These are phyloP conservation scores for Globisporangium solare DNA, from an alignment of 352 stramenopile genomes.

Conservation along the genomic window DNA sequence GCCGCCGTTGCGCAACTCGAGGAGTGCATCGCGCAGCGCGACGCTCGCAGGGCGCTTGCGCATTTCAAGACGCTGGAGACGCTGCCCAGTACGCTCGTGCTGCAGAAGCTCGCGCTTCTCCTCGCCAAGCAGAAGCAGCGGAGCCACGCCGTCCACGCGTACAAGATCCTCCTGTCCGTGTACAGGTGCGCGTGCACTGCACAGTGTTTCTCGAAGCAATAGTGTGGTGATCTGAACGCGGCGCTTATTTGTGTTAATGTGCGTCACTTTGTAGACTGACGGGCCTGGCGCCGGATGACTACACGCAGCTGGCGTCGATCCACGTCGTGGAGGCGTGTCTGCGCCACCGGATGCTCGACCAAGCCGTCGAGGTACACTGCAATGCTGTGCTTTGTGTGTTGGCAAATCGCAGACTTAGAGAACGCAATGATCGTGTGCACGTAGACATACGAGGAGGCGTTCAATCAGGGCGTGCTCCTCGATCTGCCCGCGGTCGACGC, in stretches of 20 bases:
- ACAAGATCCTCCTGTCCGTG: conserved; percentile 39
- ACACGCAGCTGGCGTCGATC: conserved; percentile 59
- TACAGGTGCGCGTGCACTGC: conserved; percentile 17
- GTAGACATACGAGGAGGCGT: conserved; percentile 56
- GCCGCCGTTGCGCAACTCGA: conserved; percentile 21
- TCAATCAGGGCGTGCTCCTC: conserved; percentile 45
- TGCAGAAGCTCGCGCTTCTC: conserved; percentile 50
- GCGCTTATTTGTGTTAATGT: not conserved
- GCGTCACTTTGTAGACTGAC: conserved; percentile 13
- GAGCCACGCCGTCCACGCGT: conserved; percentile 18
- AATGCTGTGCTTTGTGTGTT: not conserved
- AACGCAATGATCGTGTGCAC: not conserved
- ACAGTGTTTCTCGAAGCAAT: no score
- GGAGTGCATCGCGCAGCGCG: conserved; percentile 28
- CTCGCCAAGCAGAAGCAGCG: conserved; percentile 38
- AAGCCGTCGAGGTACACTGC: conserved; percentile 51
- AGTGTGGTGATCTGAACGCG: not conserved
- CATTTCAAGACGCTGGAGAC: conserved; percentile 33
- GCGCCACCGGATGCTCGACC: conserved; percentile 40
- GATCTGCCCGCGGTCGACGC: conserved; percentile 56
- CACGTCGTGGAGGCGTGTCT: conserved; percentile 65
- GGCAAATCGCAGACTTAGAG: not conserved
- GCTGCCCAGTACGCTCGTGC: conserved; percentile 20
- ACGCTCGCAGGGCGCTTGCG: conserved; percentile 25
- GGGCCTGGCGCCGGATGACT: conserved; percentile 44